A percentile compares a stretch with the other conserved stretches of the same genome.
These are phyloP conservation scores for Irpex sp. DNA, from an alignment of 1,284 basidiomycete genomes.

Conservation along the genomic window DNA sequence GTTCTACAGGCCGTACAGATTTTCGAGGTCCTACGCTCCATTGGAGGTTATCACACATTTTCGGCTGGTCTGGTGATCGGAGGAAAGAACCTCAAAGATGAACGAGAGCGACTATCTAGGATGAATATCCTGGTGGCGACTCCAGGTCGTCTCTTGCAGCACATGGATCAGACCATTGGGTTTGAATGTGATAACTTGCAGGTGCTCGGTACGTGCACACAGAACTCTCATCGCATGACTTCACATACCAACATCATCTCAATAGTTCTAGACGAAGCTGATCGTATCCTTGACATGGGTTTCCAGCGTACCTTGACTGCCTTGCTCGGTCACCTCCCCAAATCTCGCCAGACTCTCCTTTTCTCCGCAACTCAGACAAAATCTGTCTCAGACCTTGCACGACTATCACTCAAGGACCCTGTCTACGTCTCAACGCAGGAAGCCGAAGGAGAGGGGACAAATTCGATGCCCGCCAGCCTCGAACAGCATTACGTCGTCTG, in stretches of 20 bases:
- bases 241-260: background rate
- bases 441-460: conserved; percentile 27
- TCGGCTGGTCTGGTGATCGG: conserved; percentile 96
- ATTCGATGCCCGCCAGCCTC: conserved; percentile 63
- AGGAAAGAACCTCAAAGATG: conserved; percentile 94
- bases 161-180: conserved; percentile 97
- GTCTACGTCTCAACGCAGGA: conserved; percentile 70
- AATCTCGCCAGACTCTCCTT: conserved; percentile 87
- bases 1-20: conserved; percentile 86
- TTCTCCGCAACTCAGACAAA: conserved; percentile 98
- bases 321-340: conserved; percentile 83
- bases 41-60: conserved; percentile 89
- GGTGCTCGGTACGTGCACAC: conserved; percentile 66
- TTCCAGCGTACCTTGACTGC: conserved; percentile 89
- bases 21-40: conserved; percentile 91
- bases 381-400: conserved; percentile 86
- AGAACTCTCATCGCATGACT: background rate
- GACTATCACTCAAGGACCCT: conserved; percentile 85
- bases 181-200: conserved; percentile 92
- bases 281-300: conserved; percentile 96
- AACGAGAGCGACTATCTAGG: conserved; percentile 80
- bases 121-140: conserved; percentile 99
- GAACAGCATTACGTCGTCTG: conserved; percentile 92
- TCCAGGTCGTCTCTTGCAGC: conserved; percentile 91
- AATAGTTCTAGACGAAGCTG: conserved; percentile 92